phyloP scores from a whole-genome alignment of 2,329 filamentous ascomycete species.

The Colletotrichum truncatum region DNA sequence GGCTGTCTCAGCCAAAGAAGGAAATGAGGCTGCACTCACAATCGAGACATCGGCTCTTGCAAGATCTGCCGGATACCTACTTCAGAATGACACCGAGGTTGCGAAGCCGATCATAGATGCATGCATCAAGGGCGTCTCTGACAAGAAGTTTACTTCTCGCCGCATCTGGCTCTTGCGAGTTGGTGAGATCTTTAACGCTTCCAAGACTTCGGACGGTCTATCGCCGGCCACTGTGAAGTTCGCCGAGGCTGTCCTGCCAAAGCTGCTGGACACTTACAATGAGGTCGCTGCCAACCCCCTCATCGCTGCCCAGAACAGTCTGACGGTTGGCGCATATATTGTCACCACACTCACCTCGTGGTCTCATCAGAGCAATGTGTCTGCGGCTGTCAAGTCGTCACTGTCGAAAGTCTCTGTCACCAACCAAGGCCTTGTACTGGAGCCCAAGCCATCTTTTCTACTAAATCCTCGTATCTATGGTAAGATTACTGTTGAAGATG shows the following conservation, averaged over 20 bases:
- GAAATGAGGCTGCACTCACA: conserved; percentile 83
- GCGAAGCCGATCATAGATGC: conserved; percentile 75
- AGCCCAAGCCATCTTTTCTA: conserved; percentile 88
- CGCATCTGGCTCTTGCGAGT: conserved; percentile 83
- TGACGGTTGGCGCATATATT: conserved; percentile 83
- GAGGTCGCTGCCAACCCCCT: conserved; percentile 83
- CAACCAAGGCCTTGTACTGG: conserved; percentile 72
- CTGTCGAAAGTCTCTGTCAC: conserved; percentile 69
- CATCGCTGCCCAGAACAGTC: conserved; percentile 81
- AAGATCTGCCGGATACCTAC: conserved; percentile 68
- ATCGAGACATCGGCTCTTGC: conserved; percentile 79
- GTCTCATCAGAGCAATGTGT: conserved; percentile 63
- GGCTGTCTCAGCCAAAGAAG: conserved; percentile 80
- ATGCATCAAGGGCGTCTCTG: conserved; percentile 82
- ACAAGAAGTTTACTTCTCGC: conserved; percentile 83
- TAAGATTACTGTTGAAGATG: conserved; percentile 78
- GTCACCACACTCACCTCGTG: conserved; percentile 70
- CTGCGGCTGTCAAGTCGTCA: conserved; percentile 52
- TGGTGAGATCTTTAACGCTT: conserved; percentile 72
- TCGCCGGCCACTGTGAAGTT: conserved; percentile 55
- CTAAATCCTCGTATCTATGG: conserved; percentile 86
- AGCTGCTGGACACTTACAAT: conserved; percentile 75
- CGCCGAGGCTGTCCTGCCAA: conserved; percentile 60
- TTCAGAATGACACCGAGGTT: conserved; percentile 69
- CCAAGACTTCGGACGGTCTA: not conserved